Conservation (phyloP, 495 filamentous ascomycete species). For the Trichoderma reesei region DNA sequence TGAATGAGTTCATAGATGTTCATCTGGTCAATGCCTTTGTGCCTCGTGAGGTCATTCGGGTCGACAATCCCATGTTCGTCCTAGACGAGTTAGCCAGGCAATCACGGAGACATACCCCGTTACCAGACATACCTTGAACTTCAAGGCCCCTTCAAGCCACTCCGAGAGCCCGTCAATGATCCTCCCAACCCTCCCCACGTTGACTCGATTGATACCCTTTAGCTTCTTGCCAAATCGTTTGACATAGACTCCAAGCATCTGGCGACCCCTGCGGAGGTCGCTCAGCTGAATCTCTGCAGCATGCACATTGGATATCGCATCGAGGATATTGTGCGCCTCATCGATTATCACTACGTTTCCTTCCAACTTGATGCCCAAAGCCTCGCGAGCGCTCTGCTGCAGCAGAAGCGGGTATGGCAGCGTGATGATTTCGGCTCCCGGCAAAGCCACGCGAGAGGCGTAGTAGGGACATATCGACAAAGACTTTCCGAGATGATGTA, state of each 20-base stretch:
- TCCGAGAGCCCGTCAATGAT: constrained; percentile 65
- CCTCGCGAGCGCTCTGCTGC: constrained; percentile 81
- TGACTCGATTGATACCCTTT: constrained; percentile 86
- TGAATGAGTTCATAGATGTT: constrained; percentile 80
- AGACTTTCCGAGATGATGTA: constrained; percentile 65
- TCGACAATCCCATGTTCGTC: constrained; percentile 49
- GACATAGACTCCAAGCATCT: constrained; percentile 71
- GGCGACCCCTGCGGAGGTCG: constrained; percentile 61
- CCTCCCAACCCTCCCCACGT: constrained; percentile 76
- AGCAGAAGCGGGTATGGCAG: constrained; percentile 86
- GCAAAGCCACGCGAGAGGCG: constrained; percentile 73
- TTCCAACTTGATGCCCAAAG: constrained; percentile 74
- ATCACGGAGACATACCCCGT: neutral
- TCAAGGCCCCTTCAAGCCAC: constrained; percentile 47
- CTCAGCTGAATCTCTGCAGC: constrained; percentile 63
- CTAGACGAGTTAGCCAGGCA: neutral
- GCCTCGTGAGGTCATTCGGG: constrained; percentile 58
- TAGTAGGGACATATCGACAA: constrained; percentile 92
- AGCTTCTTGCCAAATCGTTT: constrained; percentile 73
- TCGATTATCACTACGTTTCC: constrained; percentile 88
- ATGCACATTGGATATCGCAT: constrained; percentile 80
- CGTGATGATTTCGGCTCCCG: constrained; percentile 84
- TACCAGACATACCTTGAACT: constrained; percentile 24
- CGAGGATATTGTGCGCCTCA: constrained; percentile 96
- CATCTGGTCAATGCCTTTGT: constrained; percentile 89